Conservation (phyloP, 495 filamentous ascomycete genomes). For the Elasticomyces elasticus region DNA sequence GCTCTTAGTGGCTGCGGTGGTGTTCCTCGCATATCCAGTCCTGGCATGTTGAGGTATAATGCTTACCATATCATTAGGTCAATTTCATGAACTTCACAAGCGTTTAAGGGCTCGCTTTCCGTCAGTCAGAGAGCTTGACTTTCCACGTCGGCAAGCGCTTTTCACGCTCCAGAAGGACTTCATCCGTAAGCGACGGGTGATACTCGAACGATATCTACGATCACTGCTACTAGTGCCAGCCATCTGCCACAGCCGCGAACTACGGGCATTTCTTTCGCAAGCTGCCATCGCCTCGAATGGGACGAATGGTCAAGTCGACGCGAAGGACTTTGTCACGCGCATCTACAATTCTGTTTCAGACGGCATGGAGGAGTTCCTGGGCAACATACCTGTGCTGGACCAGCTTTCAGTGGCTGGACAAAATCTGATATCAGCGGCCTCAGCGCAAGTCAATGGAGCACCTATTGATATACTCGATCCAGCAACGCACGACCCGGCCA, state of each 20-base stretch:
- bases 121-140: conserved; percentile 78
- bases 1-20: too few species aligned
- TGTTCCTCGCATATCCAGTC: too few species aligned
- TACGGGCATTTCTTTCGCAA: conserved; percentile 89
- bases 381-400: conserved; percentile 90
- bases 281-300: conserved; percentile 50
- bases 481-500: conserved; percentile 51
- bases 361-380: conserved; percentile 95
- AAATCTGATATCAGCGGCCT: conserved; percentile 82
- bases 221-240: conserved; percentile 78
- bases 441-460: conserved; percentile 57
- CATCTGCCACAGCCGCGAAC: conserved; percentile 84
- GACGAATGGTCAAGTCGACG: conserved; percentile 47
- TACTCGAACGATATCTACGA: conserved; percentile 76
- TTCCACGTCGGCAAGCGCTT: conserved; percentile 81
- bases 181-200: conserved; percentile 71
- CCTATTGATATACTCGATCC: conserved; percentile 31
- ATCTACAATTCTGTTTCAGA: conserved; percentile 94
- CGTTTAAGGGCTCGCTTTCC: conserved; percentile 74
- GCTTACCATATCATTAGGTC: too few species aligned
- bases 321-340: conserved; percentile 82
- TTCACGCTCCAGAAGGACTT: conserved; percentile 96
- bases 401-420: conserved; percentile 88
- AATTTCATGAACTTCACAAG: conserved; percentile 93
- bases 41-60: too few species aligned